phyloP scores from a whole-genome alignment of 2,329 filamentous ascomycete species.

The Fusarium sp. region DNA sequence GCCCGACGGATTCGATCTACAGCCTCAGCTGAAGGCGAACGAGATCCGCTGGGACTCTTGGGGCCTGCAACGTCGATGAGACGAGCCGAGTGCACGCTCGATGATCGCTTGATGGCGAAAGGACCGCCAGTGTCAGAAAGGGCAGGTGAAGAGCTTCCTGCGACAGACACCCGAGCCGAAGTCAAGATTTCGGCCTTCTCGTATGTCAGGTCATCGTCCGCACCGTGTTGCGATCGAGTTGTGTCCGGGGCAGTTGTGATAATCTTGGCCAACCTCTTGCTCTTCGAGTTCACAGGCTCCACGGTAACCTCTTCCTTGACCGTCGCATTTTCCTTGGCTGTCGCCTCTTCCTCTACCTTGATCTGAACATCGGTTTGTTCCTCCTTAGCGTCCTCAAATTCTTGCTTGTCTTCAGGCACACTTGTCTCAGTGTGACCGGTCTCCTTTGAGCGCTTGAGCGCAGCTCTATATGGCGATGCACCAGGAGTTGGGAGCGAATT shows the following conservation, averaged over 20 bases:
- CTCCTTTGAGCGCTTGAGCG: conserved; percentile 26
- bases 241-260: conserved; percentile 28
- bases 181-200: conserved; percentile 71
- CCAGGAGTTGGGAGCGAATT: conserved; percentile 45
- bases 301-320: conserved; percentile 11
- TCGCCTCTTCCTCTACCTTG: conserved; percentile 13
- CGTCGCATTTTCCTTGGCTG: conserved; percentile 12
- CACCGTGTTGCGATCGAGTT: conserved; percentile 28
- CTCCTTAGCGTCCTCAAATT: conserved; percentile 17
- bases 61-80: conserved; percentile 67
- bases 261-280: conserved; percentile 42
- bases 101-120: conserved; percentile 52
- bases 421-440: background rate
- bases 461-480: conserved; percentile 38
- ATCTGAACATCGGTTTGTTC: conserved; percentile 7
- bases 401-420: conserved; percentile 9
- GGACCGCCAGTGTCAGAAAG: conserved; percentile 60
- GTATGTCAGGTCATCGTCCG: conserved; percentile 58
- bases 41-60: conserved; percentile 63
- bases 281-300: conserved; percentile 27
- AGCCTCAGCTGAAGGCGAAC: conserved; percentile 60
- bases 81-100: conserved; percentile 68
- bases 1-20: conserved; percentile 56
- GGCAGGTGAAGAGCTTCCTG: conserved; percentile 62
- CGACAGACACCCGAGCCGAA: conserved; percentile 67